phyloP scores from a whole-genome alignment of 495 filamentous ascomycete genomes.

The Rusavskia elegans region DNA sequence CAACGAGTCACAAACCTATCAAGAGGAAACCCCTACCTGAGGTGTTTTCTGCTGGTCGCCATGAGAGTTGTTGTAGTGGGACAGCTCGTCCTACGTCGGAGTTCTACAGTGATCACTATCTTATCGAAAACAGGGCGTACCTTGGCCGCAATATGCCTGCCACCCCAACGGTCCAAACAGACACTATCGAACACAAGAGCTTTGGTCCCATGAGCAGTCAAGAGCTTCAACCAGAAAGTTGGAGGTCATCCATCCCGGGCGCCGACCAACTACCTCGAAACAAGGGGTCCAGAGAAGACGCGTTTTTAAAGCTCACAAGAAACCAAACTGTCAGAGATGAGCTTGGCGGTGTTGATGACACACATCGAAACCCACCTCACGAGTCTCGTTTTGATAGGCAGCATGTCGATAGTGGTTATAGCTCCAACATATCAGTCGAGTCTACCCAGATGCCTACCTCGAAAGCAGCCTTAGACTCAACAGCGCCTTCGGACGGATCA shows the following conservation, averaged over 20 bases:
- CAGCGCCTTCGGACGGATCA: neutral
- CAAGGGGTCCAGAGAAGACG: conserved; percentile 3
- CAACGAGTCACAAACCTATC: too few relatives aligned
- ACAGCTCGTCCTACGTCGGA: too few relatives aligned
- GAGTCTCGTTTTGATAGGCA: neutral
- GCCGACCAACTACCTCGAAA: neutral
- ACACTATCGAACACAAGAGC: too few relatives aligned
- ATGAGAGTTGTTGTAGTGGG: too few relatives aligned
- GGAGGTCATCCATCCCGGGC: conserved; percentile 3
- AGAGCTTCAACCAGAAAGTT: neutral
- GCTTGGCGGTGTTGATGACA: neutral
- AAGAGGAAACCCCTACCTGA: too few relatives aligned
- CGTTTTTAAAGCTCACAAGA: conserved; percentile 5
- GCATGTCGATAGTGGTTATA: conserved; percentile 9
- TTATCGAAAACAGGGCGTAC: too few relatives aligned
- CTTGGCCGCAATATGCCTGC: too few relatives aligned
- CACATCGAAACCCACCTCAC: neutral
- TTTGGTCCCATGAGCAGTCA: neutral
- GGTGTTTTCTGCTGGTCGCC: too few relatives aligned
- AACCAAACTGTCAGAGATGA: neutral
- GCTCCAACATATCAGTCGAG: conserved; percentile 3
- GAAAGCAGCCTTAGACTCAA: neutral
- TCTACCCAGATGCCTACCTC: neutral
- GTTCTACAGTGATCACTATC: too few relatives aligned
- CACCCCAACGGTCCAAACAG: too few relatives aligned